Evolutionary conservation across 352 stramenopile species (phyloP), one percentile per base, ranked within the genome.

Genomic region (Pythium aphanidermatum): DNA sequence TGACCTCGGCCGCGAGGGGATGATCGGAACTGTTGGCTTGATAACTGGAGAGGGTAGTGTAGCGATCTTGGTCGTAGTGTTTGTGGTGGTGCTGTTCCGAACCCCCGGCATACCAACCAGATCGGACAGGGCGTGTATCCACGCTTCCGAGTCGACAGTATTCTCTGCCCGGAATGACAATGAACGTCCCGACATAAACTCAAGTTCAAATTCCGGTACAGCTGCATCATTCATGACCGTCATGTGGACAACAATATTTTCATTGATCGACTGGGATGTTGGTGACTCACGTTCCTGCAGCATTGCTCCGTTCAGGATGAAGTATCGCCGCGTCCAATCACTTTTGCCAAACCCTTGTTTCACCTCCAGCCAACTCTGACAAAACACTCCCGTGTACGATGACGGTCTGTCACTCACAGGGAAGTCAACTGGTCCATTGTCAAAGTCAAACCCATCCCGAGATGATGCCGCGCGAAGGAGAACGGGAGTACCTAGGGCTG

Each of bases 251-350:
- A 89, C 63, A 26, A 66, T 52, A 11, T 80, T 56, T 17, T 78
- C 64, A 6, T 65, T 67, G 2, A 68, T 74, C 3, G 72, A 37
- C n/a, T 65, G 51, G n/a, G 78, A 64, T 21, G 65, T 63, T 0
- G 76, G 72, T 2, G 55, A 52, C 23, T 88, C 70, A 7, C 74
- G 74, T 37, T 89, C 82, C 54, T 82, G 63, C 13, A 92, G 50
- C 57, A 72, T 75, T 0, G 65, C 54, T 20, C 77, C 72, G 12
- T 65, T 58, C 5, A 89, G 53, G 19, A 70, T 62, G 49, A 89
- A 83, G 43, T 83, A 89, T 2, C 73, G 63, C 31, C 67, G 61
- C 30, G 75, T 74, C 76, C 76, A 89, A n/a, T 67, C 49, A 8
- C 63, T 66, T 10, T 58, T 68, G 4, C 28, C 34, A 27, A 67